These are phyloP conservation scores for Myriosclerotinia curreyana DNA, from an alignment of 2,329 filamentous ascomycete genomes.

Conservation along the genomic window DNA sequence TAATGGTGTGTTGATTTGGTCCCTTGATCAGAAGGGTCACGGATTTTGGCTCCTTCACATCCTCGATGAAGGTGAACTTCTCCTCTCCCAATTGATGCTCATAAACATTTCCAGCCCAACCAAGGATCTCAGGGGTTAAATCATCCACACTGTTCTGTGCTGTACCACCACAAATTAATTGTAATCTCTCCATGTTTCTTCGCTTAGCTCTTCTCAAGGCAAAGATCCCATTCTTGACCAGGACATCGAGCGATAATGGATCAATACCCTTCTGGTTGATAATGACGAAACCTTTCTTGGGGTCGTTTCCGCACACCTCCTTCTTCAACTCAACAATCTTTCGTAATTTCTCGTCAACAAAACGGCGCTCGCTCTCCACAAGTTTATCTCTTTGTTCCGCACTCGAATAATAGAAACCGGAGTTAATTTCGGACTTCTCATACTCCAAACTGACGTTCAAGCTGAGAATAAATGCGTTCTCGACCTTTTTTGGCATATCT, in stretches of 20 bases:
- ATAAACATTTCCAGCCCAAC: conserved; percentile 95
- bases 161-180: conserved; percentile 86
- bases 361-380: conserved; percentile 92
- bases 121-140: conserved; percentile 79
- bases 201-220: conserved; percentile 92
- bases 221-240: conserved; percentile 97
- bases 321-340: conserved; percentile 99
- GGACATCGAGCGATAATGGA: conserved; percentile 87
- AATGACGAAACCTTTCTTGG: conserved; percentile 93
- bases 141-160: conserved; percentile 98
- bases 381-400: conserved; percentile 97
- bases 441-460: conserved; percentile 97
- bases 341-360: conserved; percentile 92
- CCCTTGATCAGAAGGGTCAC: conserved; percentile 98
- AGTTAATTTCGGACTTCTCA: conserved; percentile 99
- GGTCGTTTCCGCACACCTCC: conserved; percentile 88
- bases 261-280: conserved; percentile 99
- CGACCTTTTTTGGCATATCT: conserved; percentile 95
- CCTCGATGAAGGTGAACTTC: conserved; percentile 98
- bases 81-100: conserved; percentile 97
- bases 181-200: conserved; percentile 97
- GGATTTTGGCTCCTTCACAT: conserved; percentile 97
- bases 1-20: conserved; percentile 93
- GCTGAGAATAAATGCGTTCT: conserved; percentile 93
- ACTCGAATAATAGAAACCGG: conserved; percentile 96